These are phyloP conservation scores for Pyrrhoderma lamaoense DNA, from an alignment of 1,284 basidiomycete species.

Conservation along the genomic window DNA sequence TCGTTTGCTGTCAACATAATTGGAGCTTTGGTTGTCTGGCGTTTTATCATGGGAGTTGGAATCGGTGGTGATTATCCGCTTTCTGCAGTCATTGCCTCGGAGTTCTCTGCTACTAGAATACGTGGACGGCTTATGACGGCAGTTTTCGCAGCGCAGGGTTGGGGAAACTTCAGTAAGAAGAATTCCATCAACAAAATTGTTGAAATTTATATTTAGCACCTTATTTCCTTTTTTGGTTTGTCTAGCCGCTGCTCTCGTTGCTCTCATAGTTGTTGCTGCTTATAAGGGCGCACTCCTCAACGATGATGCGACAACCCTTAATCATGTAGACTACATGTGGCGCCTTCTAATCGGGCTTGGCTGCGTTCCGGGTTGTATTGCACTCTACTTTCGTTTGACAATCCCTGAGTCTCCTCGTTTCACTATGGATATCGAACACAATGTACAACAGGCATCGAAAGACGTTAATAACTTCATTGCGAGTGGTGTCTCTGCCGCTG, in stretches of 20 bases:
- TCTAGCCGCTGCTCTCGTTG: slow-evolving; percentile 44
- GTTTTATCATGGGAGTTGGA: slow-evolving; percentile 42
- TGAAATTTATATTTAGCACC: background rate
- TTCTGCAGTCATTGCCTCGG: slow-evolving; percentile 44
- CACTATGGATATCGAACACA: slow-evolving; percentile 65
- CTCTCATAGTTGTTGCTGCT: slow-evolving; percentile 46
- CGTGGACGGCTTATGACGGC: slow-evolving; percentile 53
- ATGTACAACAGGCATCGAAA: slow-evolving; percentile 46
- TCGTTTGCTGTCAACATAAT: slow-evolving; percentile 51
- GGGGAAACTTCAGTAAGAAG: slow-evolving; percentile 42
- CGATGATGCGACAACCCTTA: slow-evolving; percentile 26
- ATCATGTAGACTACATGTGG: slow-evolving; percentile 37
- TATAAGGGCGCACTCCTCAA: slow-evolving; percentile 47
- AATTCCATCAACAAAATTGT: too few relatives aligned
- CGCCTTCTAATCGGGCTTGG: slow-evolving; percentile 44
- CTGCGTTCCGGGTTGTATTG: slow-evolving; percentile 44
- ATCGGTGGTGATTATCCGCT: slow-evolving; percentile 53
- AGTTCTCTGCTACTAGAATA: slow-evolving; percentile 53
- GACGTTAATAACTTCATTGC: slow-evolving; percentile 47
- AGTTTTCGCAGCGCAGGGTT: slow-evolving; percentile 50
- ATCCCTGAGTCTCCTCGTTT: slow-evolving; percentile 59
- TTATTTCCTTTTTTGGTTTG: background rate
- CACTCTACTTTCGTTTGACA: slow-evolving; percentile 50
- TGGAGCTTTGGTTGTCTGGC: slow-evolving; percentile 51
- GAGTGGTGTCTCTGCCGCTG: slow-evolving; percentile 33